Percentiles rank a stretch among this genome's conserved stretches.
Evolutionary conservation across 768 basidiomycete species (phyloP).

Genomic region (Boletus rubescentipes): DNA sequence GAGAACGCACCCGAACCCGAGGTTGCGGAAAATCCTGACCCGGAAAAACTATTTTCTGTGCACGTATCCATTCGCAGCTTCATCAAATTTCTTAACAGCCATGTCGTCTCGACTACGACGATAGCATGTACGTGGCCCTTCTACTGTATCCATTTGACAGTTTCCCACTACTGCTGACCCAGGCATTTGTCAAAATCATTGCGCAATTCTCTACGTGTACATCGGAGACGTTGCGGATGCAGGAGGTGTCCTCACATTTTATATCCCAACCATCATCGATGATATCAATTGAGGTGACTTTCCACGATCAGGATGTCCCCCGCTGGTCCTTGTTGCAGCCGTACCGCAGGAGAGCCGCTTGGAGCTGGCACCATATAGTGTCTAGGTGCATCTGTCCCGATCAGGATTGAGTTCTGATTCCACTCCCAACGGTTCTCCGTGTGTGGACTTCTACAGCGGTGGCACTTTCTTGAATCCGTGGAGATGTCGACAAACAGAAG

Average conservation of each 20-base stretch:
- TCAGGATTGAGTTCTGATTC: not conserved
- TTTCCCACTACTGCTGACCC: not conserved
- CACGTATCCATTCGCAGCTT: conserved; percentile 73
- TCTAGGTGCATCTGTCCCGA: not conserved
- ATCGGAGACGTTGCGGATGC: conserved; percentile 77
- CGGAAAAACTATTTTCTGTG: conserved; percentile 59
- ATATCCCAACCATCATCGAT: conserved; percentile 76
- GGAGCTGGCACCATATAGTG: not conserved
- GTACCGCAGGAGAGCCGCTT: not conserved
- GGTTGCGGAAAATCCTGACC: conserved; percentile 45
- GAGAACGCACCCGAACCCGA: conserved; percentile 35
- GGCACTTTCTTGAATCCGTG: not conserved
- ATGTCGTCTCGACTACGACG: conserved; percentile 78
- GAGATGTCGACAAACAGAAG: not conserved
- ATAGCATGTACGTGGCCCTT: conserved; percentile 68
- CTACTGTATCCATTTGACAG: not conserved
- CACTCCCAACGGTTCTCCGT: too few species aligned
- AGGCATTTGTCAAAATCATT: conserved; percentile 84
- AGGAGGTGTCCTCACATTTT: conserved; percentile 85
- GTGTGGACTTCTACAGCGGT: not conserved
- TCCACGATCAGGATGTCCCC: not conserved
- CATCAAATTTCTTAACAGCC: conserved; percentile 76
- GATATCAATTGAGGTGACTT: conserved; percentile 36
- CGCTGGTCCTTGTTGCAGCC: not conserved
- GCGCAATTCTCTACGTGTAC: conserved; percentile 86